Base-by-base conservation (phyloP, 177 flowering plant species). In the Vitis hybrid region DNA sequence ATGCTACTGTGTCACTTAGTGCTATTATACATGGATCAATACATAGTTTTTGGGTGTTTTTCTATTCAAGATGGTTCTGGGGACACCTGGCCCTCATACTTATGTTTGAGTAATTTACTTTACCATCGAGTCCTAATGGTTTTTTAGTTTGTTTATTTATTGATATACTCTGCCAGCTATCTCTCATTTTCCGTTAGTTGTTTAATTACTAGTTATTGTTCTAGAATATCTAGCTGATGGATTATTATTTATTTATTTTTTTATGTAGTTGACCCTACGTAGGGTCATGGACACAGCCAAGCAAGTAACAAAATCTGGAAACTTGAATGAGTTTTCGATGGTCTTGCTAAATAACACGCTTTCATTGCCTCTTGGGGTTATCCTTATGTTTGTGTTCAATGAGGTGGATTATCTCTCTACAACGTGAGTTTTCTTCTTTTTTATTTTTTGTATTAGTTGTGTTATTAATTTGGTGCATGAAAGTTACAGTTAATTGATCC, bases 251-350 rank as follows among this genome's bases (percentile, higher is more conserved):
- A 10, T 48, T 11, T 49, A 2, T 60, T 35, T 35, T 7, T 48
- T 32, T 35, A n/a, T 79, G 81, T 87, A 96, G 99, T 82, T 96
- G 74, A 96, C 95, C 54, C 73, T 96, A 65, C 91, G 99, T 24
- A 86, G 91, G 81, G 89, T 91, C 72, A 96, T 96, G 99, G 99
- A 96, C 76, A 93, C 98, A 30, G 98, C 98, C 68, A 96, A 96
- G 84, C 97, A 85, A 73, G 91, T 84, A 16, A 92, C 99, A 0
- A 87, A 84, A 81, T 93, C 98, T 67, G 99, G 99, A 66, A 91
- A 82, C 71, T 78, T 93, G 85, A 88, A 89, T 64, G 99, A 96
- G 74, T 96, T 96, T 72, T 85, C 99, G 27, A 96, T 96, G 99
- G 99, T 96, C 73, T 76, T 96, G 83, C 91, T 96, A 67, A 96